Evolutionary conservation across 768 basidiomycete genomes (phyloP).

Genomic region (Rhodotorula sphaerocarpa): DNA sequence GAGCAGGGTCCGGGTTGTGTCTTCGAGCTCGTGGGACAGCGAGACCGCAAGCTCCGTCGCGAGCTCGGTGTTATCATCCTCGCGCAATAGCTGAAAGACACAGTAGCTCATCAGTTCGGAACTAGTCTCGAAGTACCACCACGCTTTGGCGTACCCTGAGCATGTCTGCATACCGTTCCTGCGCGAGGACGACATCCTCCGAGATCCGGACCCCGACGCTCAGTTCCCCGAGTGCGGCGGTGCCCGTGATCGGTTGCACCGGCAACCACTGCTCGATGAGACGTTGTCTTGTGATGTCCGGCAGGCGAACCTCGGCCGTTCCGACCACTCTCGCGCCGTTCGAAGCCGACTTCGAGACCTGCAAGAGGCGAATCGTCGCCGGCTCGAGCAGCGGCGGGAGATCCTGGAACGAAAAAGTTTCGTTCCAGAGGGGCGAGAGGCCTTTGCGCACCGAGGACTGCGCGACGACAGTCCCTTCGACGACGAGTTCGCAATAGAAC

Average conservation of each 20-base stretch:
- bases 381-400: constrained; percentile 64
- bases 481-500: constrained; percentile 64
- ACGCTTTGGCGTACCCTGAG: constrained; percentile 53
- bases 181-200: constrained; percentile 78
- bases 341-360: constrained; percentile 20
- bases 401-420: constrained; percentile 58
- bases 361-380: constrained; percentile 57
- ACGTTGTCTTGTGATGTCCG: constrained; percentile 66
- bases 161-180: constrained; percentile 55
- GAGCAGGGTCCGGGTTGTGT: constrained; percentile 52
- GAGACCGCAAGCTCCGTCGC: constrained; percentile 64
- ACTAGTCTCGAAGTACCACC: too few species aligned
- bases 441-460: constrained; percentile 62
- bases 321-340: constrained; percentile 46
- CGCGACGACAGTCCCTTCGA: constrained; percentile 61
- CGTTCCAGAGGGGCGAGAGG: constrained; percentile 70
- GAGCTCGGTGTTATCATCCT: constrained; percentile 33
- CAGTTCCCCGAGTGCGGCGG: constrained; percentile 55
- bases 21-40: constrained; percentile 62
- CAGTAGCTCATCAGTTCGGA: too few species aligned
- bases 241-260: constrained; percentile 27
- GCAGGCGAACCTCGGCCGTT: constrained; percentile 56
- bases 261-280: constrained; percentile 78
- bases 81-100: constrained; percentile 32
- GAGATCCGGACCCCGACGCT: constrained; percentile 64